Evolutionary conservation across 495 filamentous ascomycete genomes (phyloP).

Genomic region (Penicillium mononematosum): DNA sequence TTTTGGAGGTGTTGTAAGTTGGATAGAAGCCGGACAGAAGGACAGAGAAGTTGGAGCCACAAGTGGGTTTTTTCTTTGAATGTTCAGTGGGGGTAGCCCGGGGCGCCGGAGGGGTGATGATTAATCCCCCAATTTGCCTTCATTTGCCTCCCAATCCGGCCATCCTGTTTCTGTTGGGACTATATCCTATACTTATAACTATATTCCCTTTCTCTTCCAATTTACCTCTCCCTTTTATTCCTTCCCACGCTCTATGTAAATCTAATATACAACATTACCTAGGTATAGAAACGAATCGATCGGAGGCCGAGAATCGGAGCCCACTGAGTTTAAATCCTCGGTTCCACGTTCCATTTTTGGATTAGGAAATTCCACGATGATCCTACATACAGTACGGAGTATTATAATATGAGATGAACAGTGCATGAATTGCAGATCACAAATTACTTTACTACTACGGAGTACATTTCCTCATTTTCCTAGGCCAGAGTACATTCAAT

Average conservation of each 20-base stretch:
- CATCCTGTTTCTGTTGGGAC: not conserved
- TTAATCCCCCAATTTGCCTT: slow-evolving; percentile 21
- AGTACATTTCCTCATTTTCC: not conserved
- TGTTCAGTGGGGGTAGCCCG: slow-evolving; percentile 11
- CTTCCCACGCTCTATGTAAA: not conserved
- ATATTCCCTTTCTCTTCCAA: not conserved
- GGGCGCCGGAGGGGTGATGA: slow-evolving; percentile 22
- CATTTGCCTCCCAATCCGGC: slow-evolving; percentile 3
- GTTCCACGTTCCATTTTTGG: slow-evolving; percentile 9
- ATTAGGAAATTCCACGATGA: not conserved
- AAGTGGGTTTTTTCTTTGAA: slow-evolving; percentile 20
- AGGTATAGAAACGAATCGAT: not conserved
- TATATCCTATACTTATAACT: not conserved
- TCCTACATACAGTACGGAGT: too few relatives aligned
- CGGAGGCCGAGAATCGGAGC: slow-evolving; percentile 20
- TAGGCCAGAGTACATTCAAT: not conserved
- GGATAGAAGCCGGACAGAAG: slow-evolving; percentile 11
- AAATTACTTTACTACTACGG: not conserved
- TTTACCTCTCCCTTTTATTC: not conserved
- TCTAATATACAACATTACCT: not conserved
- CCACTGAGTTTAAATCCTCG: slow-evolving; percentile 10
- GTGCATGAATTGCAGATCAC: slow-evolving; percentile 6
- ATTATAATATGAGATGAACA: not conserved
- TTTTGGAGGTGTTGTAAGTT: not conserved
- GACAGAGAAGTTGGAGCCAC: slow-evolving; percentile 10